A percentile compares a stretch with the other conserved stretches of the same genome.
Evolutionary conservation across 1,284 basidiomycete species (phyloP).

Genomic region (Microstroma glucosiphilum): DNA sequence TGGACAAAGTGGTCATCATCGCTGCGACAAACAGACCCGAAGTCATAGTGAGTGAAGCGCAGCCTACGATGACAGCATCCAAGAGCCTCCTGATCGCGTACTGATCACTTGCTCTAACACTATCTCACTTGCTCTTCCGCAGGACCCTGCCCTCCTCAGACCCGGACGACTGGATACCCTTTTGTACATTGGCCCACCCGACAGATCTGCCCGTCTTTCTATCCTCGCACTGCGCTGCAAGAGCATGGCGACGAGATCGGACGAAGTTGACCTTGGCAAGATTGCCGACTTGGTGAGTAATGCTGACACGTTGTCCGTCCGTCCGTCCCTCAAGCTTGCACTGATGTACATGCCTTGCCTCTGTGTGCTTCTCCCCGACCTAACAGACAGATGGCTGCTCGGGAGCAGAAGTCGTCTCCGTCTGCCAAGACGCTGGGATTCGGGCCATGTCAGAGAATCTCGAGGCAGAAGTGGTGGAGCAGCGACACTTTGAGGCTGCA

Average conservation of each 20-base stretch:
- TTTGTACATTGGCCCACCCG: slow-evolving; percentile 87
- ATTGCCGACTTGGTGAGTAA: slow-evolving; percentile 62
- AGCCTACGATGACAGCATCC: too few relatives aligned
- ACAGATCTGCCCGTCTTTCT: slow-evolving; percentile 68
- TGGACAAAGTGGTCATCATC: slow-evolving; percentile 84
- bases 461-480: slow-evolving; percentile 64
- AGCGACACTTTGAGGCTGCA: slow-evolving; percentile 68
- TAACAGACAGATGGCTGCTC: slow-evolving; percentile 69
- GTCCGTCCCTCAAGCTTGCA: background rate
- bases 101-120: too few relatives aligned
- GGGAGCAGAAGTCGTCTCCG: slow-evolving; percentile 82
- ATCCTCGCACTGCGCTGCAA: slow-evolving; percentile 67
- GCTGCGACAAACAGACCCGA: slow-evolving; percentile 96
- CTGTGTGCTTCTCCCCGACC: background rate
- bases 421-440: slow-evolving; percentile 94
- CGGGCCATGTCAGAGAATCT: slow-evolving; percentile 81
- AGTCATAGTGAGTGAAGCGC: slow-evolving; percentile 66
- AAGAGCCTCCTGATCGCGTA: too few relatives aligned
- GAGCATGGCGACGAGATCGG: background rate
- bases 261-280: slow-evolving; percentile 2
- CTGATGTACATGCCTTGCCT: background rate
- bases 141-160: slow-evolving; percentile 91
- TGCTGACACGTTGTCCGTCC: background rate
- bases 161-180: slow-evolving; percentile 93
- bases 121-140: slow-evolving; percentile 3